Conservation (phyloP, 2,329 filamentous ascomycete genomes). For the Penicillium sp. region DNA sequence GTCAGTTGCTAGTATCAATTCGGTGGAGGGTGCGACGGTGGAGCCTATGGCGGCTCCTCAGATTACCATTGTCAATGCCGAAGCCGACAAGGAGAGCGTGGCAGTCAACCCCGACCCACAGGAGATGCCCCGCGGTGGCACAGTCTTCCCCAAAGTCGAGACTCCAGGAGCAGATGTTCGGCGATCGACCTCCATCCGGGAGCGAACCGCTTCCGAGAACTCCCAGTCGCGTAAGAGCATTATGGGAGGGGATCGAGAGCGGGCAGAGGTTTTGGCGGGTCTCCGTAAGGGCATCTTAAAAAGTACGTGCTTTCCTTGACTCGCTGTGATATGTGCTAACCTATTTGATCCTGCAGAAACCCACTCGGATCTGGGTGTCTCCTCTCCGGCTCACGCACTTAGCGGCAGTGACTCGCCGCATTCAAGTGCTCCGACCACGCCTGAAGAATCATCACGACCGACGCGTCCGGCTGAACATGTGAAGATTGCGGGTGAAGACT, state of each 20-base stretch:
- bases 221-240: constrained; percentile 74
- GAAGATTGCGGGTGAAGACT: constrained; percentile 78
- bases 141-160: constrained; percentile 80
- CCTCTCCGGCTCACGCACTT: constrained; percentile 66
- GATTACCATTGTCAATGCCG: constrained; percentile 92
- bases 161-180: constrained; percentile 68
- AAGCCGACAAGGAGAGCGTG: constrained; percentile 82
- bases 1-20: constrained; percentile 74
- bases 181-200: constrained; percentile 31
- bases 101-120: constrained; percentile 67
- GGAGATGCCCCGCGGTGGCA: constrained; percentile 66
- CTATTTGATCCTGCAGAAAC: constrained; percentile 35
- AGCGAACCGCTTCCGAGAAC: constrained; percentile 42
- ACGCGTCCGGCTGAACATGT: constrained; percentile 67
- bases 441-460: constrained; percentile 64
- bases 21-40: constrained; percentile 59
- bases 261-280: constrained; percentile 84
- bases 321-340: not conserved
- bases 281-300: constrained; percentile 96
- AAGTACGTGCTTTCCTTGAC: constrained; percentile 54
- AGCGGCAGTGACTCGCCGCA: constrained; percentile 72
- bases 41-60: constrained; percentile 64
- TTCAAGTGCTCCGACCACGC: constrained; percentile 84
- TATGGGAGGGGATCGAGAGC: constrained; percentile 81
- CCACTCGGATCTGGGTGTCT: constrained; percentile 60